These are phyloP conservation scores for Terana coerulea DNA, from an alignment of 768 basidiomycete genomes.

Conservation along the genomic window DNA sequence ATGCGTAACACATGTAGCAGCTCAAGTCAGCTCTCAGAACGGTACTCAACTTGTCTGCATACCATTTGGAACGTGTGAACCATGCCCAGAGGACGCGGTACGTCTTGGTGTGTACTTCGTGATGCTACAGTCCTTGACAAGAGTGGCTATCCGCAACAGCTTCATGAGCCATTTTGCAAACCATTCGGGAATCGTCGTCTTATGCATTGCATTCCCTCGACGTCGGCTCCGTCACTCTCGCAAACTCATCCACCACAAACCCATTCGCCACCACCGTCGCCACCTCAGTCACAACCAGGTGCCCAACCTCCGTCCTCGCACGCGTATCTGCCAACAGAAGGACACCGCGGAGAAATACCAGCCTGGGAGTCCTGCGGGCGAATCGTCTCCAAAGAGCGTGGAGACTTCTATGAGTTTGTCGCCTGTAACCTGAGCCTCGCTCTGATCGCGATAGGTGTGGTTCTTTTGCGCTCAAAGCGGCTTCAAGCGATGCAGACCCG, in stretches of 20 bases:
- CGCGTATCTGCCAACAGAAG: neutral
- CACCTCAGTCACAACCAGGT: conserved; percentile 13
- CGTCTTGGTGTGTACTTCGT: conserved; percentile 21
- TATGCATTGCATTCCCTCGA: conserved; percentile 66
- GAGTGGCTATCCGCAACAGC: conserved; percentile 39
- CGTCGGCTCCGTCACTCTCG: conserved; percentile 12
- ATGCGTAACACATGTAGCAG: neutral
- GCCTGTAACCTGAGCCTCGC: conserved; percentile 79
- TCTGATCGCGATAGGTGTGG: conserved; percentile 55
- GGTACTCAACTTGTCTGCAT: conserved; percentile 30
- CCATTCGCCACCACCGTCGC: conserved; percentile 25
- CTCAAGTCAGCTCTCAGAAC: conserved; percentile 2
- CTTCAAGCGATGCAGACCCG: conserved; percentile 73
- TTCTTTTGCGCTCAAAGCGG: conserved; percentile 65
- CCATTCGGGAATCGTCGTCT: conserved; percentile 94
- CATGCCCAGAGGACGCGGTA: conserved; percentile 62
- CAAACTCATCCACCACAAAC: conserved; percentile 1
- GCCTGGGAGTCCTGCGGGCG: conserved; percentile 96
- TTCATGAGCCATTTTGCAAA: conserved; percentile 86
- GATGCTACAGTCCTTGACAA: neutral
- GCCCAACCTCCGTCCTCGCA: conserved; percentile 12
- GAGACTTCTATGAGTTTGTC: conserved; percentile 89
- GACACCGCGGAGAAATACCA: conserved; percentile 47
- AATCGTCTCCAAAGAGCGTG: conserved; percentile 71
- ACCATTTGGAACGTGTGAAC: conserved; percentile 57